phyloP scores from a whole-genome alignment of 495 filamentous ascomycete species.

The Xylaria nigripes region DNA sequence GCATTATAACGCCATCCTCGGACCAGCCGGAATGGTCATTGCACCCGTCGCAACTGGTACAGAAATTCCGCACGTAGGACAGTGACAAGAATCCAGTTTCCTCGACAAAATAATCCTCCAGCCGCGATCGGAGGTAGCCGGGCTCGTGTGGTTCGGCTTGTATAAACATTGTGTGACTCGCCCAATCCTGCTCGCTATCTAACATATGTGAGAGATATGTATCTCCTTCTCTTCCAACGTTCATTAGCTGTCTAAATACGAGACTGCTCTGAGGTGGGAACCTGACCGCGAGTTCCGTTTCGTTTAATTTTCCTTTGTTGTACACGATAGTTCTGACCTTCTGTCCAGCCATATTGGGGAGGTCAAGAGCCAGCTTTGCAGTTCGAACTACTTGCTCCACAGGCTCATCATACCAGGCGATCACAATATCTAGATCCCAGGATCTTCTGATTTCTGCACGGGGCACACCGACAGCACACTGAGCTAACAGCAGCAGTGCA shows the following conservation, averaged over 20 bases:
- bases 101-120: constrained; percentile 10
- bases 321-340: constrained; percentile 12
- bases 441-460: neutral
- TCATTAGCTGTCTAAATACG: constrained; percentile 3
- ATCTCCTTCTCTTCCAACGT: constrained; percentile 11
- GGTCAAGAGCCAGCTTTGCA: constrained; percentile 1
- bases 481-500: constrained; percentile 1
- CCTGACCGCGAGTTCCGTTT: constrained; percentile 1
- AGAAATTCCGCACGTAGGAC: constrained; percentile 9
- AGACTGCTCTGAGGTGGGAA: constrained; percentile 9
- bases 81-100: constrained; percentile 10
- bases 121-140: constrained; percentile 7
- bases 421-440: constrained; percentile 11
- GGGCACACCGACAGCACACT: constrained; percentile 1
- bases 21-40: constrained; percentile 12
- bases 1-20: neutral
- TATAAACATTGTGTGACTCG: constrained; percentile 12
- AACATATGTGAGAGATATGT: constrained; percentile 10
- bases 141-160: constrained; percentile 11
- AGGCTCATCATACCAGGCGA: constrained; percentile 12
- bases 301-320: constrained; percentile 7
- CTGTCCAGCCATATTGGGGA: constrained; percentile 5
- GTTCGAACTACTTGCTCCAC: constrained; percentile 9
- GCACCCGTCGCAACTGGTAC: constrained; percentile 7
- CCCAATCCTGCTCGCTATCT: constrained; percentile 8